Percentiles rank a stretch among this genome's conserved stretches.
Evolutionary conservation across 2,329 filamentous ascomycete genomes (phyloP).

Genomic region (Plenodomus tracheiphilus): DNA sequence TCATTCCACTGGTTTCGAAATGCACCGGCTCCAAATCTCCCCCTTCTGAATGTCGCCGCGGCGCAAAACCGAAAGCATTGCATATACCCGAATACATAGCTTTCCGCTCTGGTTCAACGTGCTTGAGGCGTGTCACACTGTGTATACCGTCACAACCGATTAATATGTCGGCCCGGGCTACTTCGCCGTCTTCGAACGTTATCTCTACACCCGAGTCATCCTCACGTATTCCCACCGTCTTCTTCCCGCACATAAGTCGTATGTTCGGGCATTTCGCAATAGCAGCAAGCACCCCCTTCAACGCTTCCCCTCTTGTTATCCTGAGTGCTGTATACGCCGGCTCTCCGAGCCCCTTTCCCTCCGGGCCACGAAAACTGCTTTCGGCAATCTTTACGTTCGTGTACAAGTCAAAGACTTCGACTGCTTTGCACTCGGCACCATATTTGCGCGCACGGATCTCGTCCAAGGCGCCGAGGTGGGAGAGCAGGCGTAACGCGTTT

Average conservation of each 20-base stretch:
- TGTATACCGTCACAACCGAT: conserved; percentile 61
- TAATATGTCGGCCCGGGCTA: conserved; percentile 53
- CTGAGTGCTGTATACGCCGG: conserved; percentile 51
- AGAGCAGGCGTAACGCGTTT: conserved; percentile 62
- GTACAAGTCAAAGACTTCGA: conserved; percentile 52
- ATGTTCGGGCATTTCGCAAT: conserved; percentile 48
- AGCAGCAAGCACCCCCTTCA: conserved; percentile 49
- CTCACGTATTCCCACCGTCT: conserved; percentile 48
- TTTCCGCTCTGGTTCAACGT: conserved; percentile 50
- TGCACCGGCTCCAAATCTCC: conserved; percentile 34
- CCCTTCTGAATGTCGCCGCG: conserved; percentile 28
- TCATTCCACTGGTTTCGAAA: conserved; percentile 50
- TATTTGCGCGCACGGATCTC: conserved; percentile 48
- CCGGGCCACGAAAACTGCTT: conserved; percentile 47
- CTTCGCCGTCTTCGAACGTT: conserved; percentile 51
- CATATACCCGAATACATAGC: conserved; percentile 50
- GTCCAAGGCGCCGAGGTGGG: conserved; percentile 51
- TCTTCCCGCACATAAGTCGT: conserved; percentile 48
- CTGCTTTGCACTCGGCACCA: conserved; percentile 48
- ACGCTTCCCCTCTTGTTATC: conserved; percentile 49
- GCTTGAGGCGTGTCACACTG: conserved; percentile 48
- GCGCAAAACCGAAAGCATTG: conserved; percentile 52
- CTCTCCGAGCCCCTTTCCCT: conserved; percentile 49
- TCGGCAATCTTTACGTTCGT: conserved; percentile 48
- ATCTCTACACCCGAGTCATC: conserved; percentile 47